Base-by-base conservation (phyloP, 2,329 filamentous ascomycete genomes). In the Verticillium zaregamsianum region DNA sequence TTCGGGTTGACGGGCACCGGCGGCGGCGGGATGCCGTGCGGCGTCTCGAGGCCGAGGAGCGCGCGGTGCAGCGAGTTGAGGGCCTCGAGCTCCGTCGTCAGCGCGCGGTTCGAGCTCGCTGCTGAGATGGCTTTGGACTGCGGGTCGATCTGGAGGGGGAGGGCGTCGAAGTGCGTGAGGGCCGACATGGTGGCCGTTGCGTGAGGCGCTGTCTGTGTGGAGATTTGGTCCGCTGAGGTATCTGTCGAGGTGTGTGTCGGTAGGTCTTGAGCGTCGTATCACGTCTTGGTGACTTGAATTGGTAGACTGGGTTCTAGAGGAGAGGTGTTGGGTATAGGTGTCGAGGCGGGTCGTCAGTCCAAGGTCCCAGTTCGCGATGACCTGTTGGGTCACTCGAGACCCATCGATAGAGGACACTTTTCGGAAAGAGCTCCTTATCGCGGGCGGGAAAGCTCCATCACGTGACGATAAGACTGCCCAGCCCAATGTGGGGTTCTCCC, bases 1-100 rank as follows among this genome's bases (percentile, higher is more conserved):
- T 97, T 97, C 59, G 92, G 93, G 81, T 97, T 96, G 65, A 97
- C 89, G 63, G 93, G 93, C 52, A 96, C 84, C 0, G 95, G 95
- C 0, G 94, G 90, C 5, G 93, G 93, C 0, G 94, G 94, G 23
- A 92, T 81, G 57, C 78, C 82, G 63, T 86, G 83, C 6, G 89
- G 86, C 33, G 80, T 75, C 55, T 86, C 82, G 68, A 92, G 85
- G 61, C 77, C 76, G 68, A 95, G 81, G 64, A 98, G 85, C 54
- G 84, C 76, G 68, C 87, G 87, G 86, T 96, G 91, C 58, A 97
- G 86, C 58, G 76, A 72, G 82, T 97, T 97, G 64, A 98, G 87
- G 52, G 87, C 80, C 37, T 83, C 78, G 67, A 97, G 87, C 73
- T 92, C 89, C 67, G 82, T 74, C 59, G 80, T 78, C 37, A 92